Evolutionary conservation across 768 basidiomycete genomes (phyloP).

Genomic region (Guyanaporus albipodus): DNA sequence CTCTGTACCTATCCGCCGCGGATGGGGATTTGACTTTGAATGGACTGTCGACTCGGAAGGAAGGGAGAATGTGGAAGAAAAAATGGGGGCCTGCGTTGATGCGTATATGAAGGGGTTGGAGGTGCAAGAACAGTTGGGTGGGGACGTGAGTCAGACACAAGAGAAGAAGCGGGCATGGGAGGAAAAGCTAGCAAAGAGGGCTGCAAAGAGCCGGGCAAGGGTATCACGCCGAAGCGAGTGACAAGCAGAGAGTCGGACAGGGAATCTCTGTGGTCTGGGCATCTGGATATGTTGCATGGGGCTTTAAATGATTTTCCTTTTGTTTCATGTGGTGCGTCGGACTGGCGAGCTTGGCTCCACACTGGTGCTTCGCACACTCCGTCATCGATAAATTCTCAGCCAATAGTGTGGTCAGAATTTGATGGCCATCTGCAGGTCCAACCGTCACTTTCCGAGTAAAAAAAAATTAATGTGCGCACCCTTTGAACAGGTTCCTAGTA

Average conservation of each 20-base stretch:
- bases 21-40: conserved; percentile 86
- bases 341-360: background rate
- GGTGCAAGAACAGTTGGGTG: conserved; percentile 52
- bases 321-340: background rate
- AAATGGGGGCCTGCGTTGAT: conserved; percentile 72
- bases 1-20: conserved; percentile 38
- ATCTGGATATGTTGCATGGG: conserved; percentile 10
- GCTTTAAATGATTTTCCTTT: background rate
- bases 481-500: no score
- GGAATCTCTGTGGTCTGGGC: background rate
- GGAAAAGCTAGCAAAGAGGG: conserved; percentile 37
- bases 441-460: no score
- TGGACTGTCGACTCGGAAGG: conserved; percentile 41
- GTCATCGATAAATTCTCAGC: no score
- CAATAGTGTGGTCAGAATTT: no score
- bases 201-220: conserved; percentile 31
- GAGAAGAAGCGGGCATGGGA: conserved; percentile 54
- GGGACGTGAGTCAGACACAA: conserved; percentile 65
- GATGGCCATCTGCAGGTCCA: no score
- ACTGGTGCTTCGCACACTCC: background rate
- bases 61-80: conserved; percentile 43
- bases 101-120: conserved; percentile 41
- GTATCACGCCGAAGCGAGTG: conserved; percentile 21
- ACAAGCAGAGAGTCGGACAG: background rate
- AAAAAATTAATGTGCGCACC: no score